Evolutionary conservation across 2,329 filamentous ascomycete genomes (phyloP), one percentile per base, ranked within the genome.

Genomic region (Fusarium multiceps): DNA sequence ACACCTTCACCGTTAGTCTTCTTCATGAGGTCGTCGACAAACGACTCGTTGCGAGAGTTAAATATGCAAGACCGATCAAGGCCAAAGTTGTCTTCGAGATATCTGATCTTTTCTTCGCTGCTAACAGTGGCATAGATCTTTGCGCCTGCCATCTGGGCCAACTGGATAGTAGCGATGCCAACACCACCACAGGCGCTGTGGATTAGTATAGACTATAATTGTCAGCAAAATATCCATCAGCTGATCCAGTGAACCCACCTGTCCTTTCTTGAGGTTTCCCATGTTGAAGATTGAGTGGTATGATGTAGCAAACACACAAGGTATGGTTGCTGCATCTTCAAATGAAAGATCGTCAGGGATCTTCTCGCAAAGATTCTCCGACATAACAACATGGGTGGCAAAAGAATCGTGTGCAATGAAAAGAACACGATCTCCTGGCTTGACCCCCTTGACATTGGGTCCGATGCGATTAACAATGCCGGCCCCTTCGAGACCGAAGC

Each of bases 311-410:
- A 56, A 59, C 2, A 59, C 56, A 7, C 50, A 56, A 9, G 56
- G 56, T 10, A 59, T 56, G 3, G 41, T 59, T 18, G 56, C 56
- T 10, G 56, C 56, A 9, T 56, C 41, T n/a, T 59, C 56, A 18
- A 46, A 59, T 4, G 25, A n/a, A 3, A 59, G 41, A 21, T 47
- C 18, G 7, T 41, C 50, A 4, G 56, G 50, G 14, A 59, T 59
- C 16, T 11, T 55, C 18, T 59, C 48, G 9, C 55, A 59, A 8
- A 59, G 55, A 9, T 45, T 55, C 14, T 55, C 48, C 2, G 48
- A 55, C 10, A 55, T 41, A 3, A 23, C 14, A 23, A 55, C 55
- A 14, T 55, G 48, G 5, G 48, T 55, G 2, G 55, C 50, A 8
- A 59, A 59, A 0, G 55, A 41, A 12, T 30, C 41, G 4, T 59